Evolutionary conservation across 352 stramenopile species (phyloP).

Genomic region (Pythium rishiriense): DNA sequence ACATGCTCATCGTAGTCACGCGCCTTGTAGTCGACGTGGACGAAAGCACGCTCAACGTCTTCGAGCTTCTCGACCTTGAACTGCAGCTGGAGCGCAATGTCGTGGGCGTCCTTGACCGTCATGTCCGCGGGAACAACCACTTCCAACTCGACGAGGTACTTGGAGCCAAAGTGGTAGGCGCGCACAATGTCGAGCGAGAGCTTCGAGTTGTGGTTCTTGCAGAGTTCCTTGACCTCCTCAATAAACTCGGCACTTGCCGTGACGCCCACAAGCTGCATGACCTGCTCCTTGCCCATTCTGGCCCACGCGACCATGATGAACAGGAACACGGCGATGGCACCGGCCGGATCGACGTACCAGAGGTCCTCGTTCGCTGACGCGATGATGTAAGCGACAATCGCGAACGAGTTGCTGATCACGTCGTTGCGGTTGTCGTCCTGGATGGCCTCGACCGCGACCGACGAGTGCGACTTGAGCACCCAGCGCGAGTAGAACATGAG

Average conservation of each 20-base stretch:
- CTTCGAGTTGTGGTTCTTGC: conserved; percentile 54
- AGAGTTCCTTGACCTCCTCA: conserved; percentile 82
- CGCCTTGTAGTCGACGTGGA: conserved; percentile 91
- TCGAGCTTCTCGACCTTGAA: conserved; percentile 68
- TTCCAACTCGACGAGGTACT: conserved; percentile 95
- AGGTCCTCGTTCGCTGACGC: conserved; percentile 40
- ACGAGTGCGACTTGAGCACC: conserved; percentile 57
- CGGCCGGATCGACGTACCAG: conserved; percentile 92
- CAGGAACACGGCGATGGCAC: conserved; percentile 92
- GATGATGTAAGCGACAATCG: conserved; percentile 73
- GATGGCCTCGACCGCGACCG: conserved; percentile 52
- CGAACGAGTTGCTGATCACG: conserved; percentile 90
- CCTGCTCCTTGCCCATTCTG: conserved; percentile 91
- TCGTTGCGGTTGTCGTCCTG: conserved; percentile 96
- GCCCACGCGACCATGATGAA: conserved; percentile 94
- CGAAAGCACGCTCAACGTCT: conserved; percentile 90
- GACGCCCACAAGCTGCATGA: conserved; percentile 78
- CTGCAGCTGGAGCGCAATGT: conserved; percentile 95
- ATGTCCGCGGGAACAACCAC: conserved; percentile 91
- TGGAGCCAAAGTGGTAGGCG: conserved; percentile 93
- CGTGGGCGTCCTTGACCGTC: conserved; percentile 91
- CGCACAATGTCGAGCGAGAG: conserved; percentile 91
- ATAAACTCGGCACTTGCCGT: conserved; percentile 87
- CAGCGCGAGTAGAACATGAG: conserved; percentile 67
- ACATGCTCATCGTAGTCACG: conserved; percentile 81